phyloP scores from a whole-genome alignment of 306 rosid genomes.

The Begonia loranthoides region DNA sequence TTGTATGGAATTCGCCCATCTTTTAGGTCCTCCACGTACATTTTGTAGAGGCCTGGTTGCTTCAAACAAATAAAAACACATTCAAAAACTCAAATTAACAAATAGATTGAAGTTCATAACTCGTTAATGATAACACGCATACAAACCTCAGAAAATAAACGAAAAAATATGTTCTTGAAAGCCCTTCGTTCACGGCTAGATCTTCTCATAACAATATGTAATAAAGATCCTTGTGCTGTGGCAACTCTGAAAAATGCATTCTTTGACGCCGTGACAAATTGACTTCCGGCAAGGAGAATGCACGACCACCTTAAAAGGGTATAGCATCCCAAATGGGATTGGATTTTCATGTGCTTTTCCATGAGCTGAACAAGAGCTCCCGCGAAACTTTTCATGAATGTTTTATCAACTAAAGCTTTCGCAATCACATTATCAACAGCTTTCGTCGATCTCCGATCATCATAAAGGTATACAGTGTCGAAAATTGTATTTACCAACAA shows the following conservation, averaged over 20 bases:
- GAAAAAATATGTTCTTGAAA: slow-evolving; percentile 51
- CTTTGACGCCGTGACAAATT: slow-evolving; percentile 57
- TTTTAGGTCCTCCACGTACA: slow-evolving; percentile 57
- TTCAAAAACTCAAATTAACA: background rate
- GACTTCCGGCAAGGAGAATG: slow-evolving; percentile 53
- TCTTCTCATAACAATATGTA: slow-evolving; percentile 34
- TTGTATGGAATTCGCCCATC: slow-evolving; percentile 47
- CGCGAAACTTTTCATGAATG: slow-evolving; percentile 88
- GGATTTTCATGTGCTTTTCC: slow-evolving; percentile 68
- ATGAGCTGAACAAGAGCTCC: slow-evolving; percentile 72
- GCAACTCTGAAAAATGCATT: slow-evolving; percentile 79
- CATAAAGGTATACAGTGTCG: slow-evolving; percentile 52
- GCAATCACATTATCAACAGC: slow-evolving; percentile 70
- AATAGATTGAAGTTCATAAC: background rate
- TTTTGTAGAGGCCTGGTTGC: slow-evolving; percentile 48
- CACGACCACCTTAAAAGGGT: slow-evolving; percentile 86
- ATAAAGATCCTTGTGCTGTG: slow-evolving; percentile 53
- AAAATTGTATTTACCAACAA: slow-evolving; percentile 50
- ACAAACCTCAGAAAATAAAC: slow-evolving; percentile 65
- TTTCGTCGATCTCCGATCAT: slow-evolving; percentile 70
- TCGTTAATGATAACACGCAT: slow-evolving; percentile 1
- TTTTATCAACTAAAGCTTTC: slow-evolving; percentile 35
- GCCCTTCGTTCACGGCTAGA: slow-evolving; percentile 51
- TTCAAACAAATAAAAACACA: slow-evolving; percentile 17
- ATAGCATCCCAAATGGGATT: slow-evolving; percentile 56